Conservation (phyloP, 2,329 filamentous ascomycete species). For the Cladophialophora carrionii region DNA sequence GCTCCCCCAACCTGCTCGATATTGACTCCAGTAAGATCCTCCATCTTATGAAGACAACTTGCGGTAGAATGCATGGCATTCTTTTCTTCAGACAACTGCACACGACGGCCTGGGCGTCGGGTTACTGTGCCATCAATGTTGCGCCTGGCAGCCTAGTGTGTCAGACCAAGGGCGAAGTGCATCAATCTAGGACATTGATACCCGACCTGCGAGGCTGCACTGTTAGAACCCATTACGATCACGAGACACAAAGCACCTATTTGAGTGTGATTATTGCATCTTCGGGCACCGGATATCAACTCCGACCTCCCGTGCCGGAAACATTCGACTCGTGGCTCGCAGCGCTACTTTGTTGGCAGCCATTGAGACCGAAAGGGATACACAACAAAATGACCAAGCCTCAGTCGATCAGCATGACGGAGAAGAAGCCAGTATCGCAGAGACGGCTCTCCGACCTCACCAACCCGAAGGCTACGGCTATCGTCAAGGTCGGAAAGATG, state of each 20-base stretch:
- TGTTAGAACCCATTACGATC: slow-evolving; percentile 53
- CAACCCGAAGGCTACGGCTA: slow-evolving; percentile 70
- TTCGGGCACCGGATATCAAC: slow-evolving; percentile 52
- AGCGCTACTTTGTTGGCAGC: slow-evolving; percentile 57
- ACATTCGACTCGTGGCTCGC: slow-evolving; percentile 58
- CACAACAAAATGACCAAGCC: slow-evolving; percentile 57
- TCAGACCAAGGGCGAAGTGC: slow-evolving; percentile 55
- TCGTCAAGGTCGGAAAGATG: slow-evolving; percentile 94
- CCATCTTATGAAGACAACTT: slow-evolving; percentile 57
- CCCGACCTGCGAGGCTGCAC: slow-evolving; percentile 55
- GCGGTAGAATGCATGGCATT: slow-evolving; percentile 57
- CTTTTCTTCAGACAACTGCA: slow-evolving; percentile 54
- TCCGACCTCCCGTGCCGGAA: slow-evolving; percentile 54
- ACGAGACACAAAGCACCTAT: slow-evolving; percentile 51
- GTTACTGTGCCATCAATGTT: slow-evolving; percentile 57
- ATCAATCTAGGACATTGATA: slow-evolving; percentile 53
- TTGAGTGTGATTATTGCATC: slow-evolving; percentile 55
- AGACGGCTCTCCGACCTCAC: slow-evolving; percentile 54
- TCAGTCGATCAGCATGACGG: slow-evolving; percentile 50
- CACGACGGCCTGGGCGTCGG: slow-evolving; percentile 52
- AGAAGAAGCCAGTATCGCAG: slow-evolving; percentile 49
- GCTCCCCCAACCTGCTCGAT: slow-evolving; percentile 47
- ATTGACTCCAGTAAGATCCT: slow-evolving; percentile 54
- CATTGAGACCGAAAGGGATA: slow-evolving; percentile 55
- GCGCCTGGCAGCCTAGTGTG: slow-evolving; percentile 56